phyloP scores from a whole-genome alignment of 768 basidiomycete genomes.

The Gymnopilus dilepis region DNA sequence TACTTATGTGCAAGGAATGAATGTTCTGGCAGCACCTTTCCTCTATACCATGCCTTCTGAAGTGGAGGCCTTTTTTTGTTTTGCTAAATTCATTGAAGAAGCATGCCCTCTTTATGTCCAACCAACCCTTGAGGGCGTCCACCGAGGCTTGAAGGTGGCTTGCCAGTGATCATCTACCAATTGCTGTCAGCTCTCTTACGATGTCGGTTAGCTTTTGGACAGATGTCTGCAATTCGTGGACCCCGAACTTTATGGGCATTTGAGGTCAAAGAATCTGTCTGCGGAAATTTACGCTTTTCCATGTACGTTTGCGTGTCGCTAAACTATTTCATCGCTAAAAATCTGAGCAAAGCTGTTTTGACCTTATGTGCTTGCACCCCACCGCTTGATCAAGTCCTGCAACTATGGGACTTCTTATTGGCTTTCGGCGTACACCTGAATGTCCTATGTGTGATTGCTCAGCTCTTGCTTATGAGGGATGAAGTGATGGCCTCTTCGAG shows the following conservation, averaged over 20 bases:
- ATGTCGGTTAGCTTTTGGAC: slow-evolving; percentile 75
- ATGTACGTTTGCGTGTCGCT: slow-evolving; percentile 53
- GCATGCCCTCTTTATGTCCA: slow-evolving; percentile 97
- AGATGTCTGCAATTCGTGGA: slow-evolving; percentile 92
- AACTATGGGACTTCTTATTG: slow-evolving; percentile 96
- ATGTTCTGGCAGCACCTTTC: slow-evolving; percentile 97
- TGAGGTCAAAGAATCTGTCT: slow-evolving; percentile 89
- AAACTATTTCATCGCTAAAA: slow-evolving; percentile 2
- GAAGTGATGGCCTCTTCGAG: slow-evolving; percentile 88
- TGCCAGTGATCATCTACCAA: background rate
- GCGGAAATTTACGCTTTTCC: slow-evolving; percentile 99
- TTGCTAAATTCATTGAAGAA: slow-evolving; percentile 94
- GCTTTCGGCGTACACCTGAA: slow-evolving; percentile 98
- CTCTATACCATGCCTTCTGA: slow-evolving; percentile 97
- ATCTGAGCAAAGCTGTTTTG: slow-evolving; percentile 69
- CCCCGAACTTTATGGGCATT: slow-evolving; percentile 77
- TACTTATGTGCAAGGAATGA: slow-evolving; percentile 99
- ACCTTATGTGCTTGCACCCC: slow-evolving; percentile 98
- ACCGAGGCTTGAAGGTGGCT: slow-evolving; percentile 87
- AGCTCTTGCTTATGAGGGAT: slow-evolving; percentile 86
- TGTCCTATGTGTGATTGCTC: slow-evolving; percentile 95
- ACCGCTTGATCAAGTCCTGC: slow-evolving; percentile 92
- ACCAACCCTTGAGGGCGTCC: slow-evolving; percentile 94
- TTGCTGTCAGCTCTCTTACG: background rate
- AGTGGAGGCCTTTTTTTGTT: slow-evolving; percentile 97